A percentile compares a stretch with the other conserved stretches of the same genome.
Conservation (phyloP, 2,329 filamentous ascomycete genomes). For the Penicillium sclerotiorum region DNA sequence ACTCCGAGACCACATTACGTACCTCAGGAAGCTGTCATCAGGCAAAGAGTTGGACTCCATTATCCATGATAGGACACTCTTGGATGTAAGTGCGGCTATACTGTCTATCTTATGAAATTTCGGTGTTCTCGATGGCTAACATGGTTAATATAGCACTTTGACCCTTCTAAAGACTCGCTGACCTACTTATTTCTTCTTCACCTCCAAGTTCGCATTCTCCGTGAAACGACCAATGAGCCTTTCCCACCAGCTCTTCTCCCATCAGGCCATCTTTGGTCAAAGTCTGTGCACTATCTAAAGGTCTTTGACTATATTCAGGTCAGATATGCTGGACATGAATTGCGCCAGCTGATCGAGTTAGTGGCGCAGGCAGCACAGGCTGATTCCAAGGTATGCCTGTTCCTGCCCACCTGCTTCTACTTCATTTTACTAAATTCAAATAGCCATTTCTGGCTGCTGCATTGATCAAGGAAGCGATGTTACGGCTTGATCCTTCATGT, state of each 20-base stretch:
- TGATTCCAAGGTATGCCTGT: constrained; percentile 35
- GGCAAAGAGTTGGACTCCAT: constrained; percentile 33
- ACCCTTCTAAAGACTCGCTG: constrained; percentile 62
- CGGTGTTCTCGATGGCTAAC: neutral
- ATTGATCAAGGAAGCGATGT: constrained; percentile 46
- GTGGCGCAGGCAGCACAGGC: constrained; percentile 37
- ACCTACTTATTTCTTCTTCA: constrained; percentile 60
- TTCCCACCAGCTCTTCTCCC: constrained; percentile 47
- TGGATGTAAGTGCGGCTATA: constrained; percentile 32
- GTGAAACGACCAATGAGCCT: constrained; percentile 38
- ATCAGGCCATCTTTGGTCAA: constrained; percentile 53
- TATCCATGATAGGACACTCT: constrained; percentile 35
- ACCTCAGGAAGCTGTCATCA: constrained; percentile 40
- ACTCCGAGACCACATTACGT: constrained; percentile 42
- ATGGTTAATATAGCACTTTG: constrained; percentile 35
- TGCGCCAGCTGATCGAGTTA: constrained; percentile 40
- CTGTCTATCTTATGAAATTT: neutral
- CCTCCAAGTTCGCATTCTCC: constrained; percentile 47
- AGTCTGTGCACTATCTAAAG: constrained; percentile 54
- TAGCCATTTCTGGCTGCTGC: constrained; percentile 45
- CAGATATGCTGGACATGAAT: constrained; percentile 46
- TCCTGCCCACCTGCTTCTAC: neutral
- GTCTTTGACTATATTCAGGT: constrained; percentile 54
- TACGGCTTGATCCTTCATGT: constrained; percentile 47
- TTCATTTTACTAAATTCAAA: constrained; percentile 6